Evolutionary conservation across 2,329 filamentous ascomycete species (phyloP), one percentile per base, ranked within the genome.

Genomic region (Tolypocladium endophyticum): DNA sequence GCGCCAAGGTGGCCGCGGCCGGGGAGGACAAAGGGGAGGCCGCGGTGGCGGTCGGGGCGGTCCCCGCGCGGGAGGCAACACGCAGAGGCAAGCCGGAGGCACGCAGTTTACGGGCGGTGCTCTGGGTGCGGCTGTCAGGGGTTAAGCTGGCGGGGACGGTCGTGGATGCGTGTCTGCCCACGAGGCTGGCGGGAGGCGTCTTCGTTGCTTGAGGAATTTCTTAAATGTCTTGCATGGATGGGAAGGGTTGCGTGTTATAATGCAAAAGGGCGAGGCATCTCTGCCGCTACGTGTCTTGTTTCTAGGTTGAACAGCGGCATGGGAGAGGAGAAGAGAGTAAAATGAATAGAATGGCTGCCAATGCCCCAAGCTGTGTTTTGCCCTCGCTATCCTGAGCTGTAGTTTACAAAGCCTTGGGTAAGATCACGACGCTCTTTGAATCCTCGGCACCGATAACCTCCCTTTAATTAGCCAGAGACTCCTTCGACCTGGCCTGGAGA

Each of bases 61-160:
- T 58, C 78, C 84, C 41, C 77, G 82, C 63, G 72, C 74, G 55
- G 81, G 81, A 61, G 84, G 82, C 62, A 82, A 83, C 72, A 73
- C 79, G 25, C 87, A 85, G 71, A 80, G 86, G 74, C 85, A 87
- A 72, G 83, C 86, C 65, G 84, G 87, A 62, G 88, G 88, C 68
- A 89, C 87, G 64, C 87, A 90, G 71, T 93, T 92, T 76, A 92
- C 89, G 18, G 89, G 89, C 63, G 89, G 89, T 74, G 89, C 88
- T 62, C 77, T 93, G 73, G 88, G 89, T 68, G 83, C 83, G 66
- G 85, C 84, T 58, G 83, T 87, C 63, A 78, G 85, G 68, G 83
- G 81, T 73, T 87, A 80, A 58, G 52, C 25, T 56, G n/a, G 41
- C 38, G 20, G 30, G 33, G 11, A 33, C 33, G 50, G 63, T 56